phyloP scores from a whole-genome alignment of 495 filamentous ascomycete species.

The Trichoderma virens region DNA sequence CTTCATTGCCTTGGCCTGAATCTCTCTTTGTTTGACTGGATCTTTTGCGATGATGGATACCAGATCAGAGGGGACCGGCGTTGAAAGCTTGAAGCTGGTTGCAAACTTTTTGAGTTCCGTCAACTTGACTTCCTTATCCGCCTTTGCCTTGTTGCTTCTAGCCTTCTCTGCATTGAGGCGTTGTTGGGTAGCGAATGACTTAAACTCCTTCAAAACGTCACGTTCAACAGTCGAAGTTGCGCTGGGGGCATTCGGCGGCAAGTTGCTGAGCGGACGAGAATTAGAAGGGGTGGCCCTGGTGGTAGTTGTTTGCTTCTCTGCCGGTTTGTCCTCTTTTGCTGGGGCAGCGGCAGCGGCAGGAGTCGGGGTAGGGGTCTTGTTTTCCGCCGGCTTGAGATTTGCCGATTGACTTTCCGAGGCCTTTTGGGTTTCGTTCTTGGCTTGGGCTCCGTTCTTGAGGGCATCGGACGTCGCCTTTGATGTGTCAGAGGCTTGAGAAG shows the following conservation, averaged over 20 bases:
- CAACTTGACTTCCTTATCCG: slow-evolving; percentile 82
- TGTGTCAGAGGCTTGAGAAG: slow-evolving; percentile 39
- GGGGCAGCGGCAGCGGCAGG: slow-evolving; percentile 15
- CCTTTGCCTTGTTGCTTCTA: slow-evolving; percentile 62
- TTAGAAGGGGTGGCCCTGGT: slow-evolving; percentile 9
- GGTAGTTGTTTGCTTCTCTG: neutral
- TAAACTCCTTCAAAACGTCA: slow-evolving; percentile 72
- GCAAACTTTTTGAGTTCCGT: slow-evolving; percentile 95
- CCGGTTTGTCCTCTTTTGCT: neutral
- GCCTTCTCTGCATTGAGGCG: slow-evolving; percentile 59
- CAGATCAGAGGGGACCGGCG: slow-evolving; percentile 83
- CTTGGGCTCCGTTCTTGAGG: slow-evolving; percentile 24
- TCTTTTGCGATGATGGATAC: slow-evolving; percentile 96
- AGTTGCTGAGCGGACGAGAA: slow-evolving; percentile 12
- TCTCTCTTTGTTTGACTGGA: slow-evolving; percentile 80
- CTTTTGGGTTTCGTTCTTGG: slow-evolving; percentile 23
- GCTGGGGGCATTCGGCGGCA: slow-evolving; percentile 37
- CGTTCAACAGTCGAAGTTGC: slow-evolving; percentile 70
- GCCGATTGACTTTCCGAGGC: slow-evolving; percentile 17
- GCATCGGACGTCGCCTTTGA: slow-evolving; percentile 19
- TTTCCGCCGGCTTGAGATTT: slow-evolving; percentile 23
- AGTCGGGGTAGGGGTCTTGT: slow-evolving; percentile 21
- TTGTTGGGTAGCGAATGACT: slow-evolving; percentile 58
- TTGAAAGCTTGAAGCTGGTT: slow-evolving; percentile 83
- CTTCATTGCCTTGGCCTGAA: slow-evolving; percentile 73